phyloP scores from a whole-genome alignment of 495 filamentous ascomycete genomes.

The Trichocladium antarcticum region DNA sequence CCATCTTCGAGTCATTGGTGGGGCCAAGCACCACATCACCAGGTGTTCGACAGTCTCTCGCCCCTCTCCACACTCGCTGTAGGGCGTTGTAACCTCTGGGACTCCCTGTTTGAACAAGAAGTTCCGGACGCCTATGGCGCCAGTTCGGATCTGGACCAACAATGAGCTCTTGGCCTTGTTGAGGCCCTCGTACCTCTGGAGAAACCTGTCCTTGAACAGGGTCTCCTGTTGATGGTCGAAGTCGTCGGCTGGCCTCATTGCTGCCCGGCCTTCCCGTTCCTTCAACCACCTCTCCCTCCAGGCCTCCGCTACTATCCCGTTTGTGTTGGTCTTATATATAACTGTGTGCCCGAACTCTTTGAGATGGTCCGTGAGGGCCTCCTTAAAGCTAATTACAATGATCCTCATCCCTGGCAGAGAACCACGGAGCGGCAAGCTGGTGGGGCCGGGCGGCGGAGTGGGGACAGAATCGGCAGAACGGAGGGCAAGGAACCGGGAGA shows the following conservation, averaged over 20 bases:
- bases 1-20: conserved; percentile 6
- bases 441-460: no score
- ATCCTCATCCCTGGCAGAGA: no score
- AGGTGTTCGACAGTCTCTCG: conserved; percentile 9
- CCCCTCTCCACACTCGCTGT: conserved; percentile 4
- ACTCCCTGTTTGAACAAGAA: conserved; percentile 3
- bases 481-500: no score
- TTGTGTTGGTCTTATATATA: no score
- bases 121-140: conserved; percentile 6
- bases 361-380: no score
- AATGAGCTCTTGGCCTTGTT: conserved; percentile 1
- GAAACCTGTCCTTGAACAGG: background rate
- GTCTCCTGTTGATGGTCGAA: background rate
- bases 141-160: conserved; percentile 6
- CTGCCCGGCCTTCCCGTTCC: background rate
- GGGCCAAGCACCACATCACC: conserved; percentile 6
- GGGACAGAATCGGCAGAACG: no score
- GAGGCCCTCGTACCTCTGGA: background rate
- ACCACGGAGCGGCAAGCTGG: no score
- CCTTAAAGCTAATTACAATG: no score
- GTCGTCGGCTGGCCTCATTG: background rate
- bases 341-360: no score
- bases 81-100: background rate
- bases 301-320: background rate
- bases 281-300: background rate